Conservation (phyloP, 306 rosid genomes). For the Rosa lucieae region DNA sequence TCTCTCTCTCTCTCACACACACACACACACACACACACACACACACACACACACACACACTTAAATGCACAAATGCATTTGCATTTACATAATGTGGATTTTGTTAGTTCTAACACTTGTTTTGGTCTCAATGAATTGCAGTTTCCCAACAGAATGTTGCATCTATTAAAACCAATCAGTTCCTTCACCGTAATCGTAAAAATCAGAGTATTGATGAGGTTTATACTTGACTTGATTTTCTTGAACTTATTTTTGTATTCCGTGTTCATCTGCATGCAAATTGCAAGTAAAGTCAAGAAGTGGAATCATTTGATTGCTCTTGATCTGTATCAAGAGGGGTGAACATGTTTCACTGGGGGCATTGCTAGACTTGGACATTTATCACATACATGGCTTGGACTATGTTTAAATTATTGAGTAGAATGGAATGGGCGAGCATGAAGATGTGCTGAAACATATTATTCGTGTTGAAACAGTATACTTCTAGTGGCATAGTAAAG, state of each 20-base stretch:
- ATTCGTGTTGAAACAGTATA: background rate
- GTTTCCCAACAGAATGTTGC: constrained; percentile 72
- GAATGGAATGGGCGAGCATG: background rate
- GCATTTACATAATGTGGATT: background rate
- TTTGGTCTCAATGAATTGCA: constrained; percentile 35
- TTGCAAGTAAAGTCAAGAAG: background rate
- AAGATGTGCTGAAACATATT: background rate
- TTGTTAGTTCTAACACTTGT: constrained; percentile 25
- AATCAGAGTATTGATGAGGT: constrained; percentile 95
- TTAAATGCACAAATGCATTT: background rate
- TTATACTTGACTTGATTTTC: constrained; percentile 17
- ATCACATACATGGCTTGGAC: constrained; percentile 7
- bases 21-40: background rate
- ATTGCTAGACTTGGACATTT: background rate
- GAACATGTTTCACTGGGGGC: background rate
- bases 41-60: background rate
- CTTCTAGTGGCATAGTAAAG: background rate
- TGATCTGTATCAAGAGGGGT: background rate
- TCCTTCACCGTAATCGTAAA: constrained; percentile 80
- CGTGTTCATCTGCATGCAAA: constrained; percentile 17
- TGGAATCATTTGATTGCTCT: background rate
- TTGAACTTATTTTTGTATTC: constrained; percentile 21
- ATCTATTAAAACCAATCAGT: constrained; percentile 68
- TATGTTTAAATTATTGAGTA: background rate
- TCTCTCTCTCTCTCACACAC: background rate